Base-by-base conservation (phyloP, 192 early-diverging fungal genomes). In the Coemansia sp. region DNA sequence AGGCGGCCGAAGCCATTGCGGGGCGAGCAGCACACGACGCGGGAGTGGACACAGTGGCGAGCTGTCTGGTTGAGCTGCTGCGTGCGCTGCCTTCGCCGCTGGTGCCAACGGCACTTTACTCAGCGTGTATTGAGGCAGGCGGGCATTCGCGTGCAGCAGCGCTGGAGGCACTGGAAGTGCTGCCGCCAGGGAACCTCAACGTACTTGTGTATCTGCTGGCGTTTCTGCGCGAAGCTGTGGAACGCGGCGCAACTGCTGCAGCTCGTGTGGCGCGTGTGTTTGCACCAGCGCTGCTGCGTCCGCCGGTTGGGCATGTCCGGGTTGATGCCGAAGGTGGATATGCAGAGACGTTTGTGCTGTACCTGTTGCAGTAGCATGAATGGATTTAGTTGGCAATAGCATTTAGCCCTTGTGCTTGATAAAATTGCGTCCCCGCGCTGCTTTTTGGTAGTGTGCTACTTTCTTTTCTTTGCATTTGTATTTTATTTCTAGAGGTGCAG, bases 141-240 rank as follows among this genome's bases (percentile, higher is more conserved):
- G 73, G 57, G 55, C 79, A 70, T 68, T 78, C 52, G 55, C 83
- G 41, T 29, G 73, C 61, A 5, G 67, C 70, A 2, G 75, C 67
- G 11, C 65, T 83, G 54, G 83, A 91, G 69, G 78, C 85, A 10
- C 72, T 87, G 9, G 81, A 85, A 70, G 62, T 71, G 17, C 60
- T 93, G 64, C 89, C 92, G 7, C 73, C 82, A 0, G 82, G 85
- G 14, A 86, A 90, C 78, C 85, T 86, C 22, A 90, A 91, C 59
- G 88, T 89, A 2, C 88, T 96, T 43, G 82, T 90, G 23, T 96
- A 94, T 64, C 59, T 96, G 38, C 82, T 87, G n/a, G 85, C 85
- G 21, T 94, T 96, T 60, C 67, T 96, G 57, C 66, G 84, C 11
- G 92, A 93, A 58, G 80, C 69, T 3, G 27, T 80, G 79, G 57